A percentile compares a stretch with the other conserved stretches of the same genome.
Evolutionary conservation across 108 stramenopile species (phyloP).

Genomic region (Fragilariopsis cylindrus): DNA sequence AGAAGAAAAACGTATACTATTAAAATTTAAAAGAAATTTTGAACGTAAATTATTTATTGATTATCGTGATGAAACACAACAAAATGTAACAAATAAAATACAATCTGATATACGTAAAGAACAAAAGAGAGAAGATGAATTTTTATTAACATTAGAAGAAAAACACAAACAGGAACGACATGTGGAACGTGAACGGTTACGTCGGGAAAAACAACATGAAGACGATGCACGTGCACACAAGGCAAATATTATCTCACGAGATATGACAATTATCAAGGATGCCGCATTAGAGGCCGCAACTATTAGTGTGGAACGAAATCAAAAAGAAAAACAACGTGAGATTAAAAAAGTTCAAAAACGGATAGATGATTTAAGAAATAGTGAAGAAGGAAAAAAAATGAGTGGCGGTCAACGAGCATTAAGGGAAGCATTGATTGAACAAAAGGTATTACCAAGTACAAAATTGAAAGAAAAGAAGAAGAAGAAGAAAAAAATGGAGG

Average conservation of each 20-base stretch:
- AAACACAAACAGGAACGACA: slow-evolving; percentile 12
- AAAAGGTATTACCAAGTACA: background rate
- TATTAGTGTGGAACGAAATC: slow-evolving; percentile 17
- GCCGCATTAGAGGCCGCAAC: slow-evolving; percentile 24
- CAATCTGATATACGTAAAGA: slow-evolving; percentile 18
- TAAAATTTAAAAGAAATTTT: slow-evolving; percentile 14
- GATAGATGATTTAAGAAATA: slow-evolving; percentile 22
- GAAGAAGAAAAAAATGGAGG: background rate
- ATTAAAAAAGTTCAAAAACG: slow-evolving; percentile 13
- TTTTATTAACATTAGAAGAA: slow-evolving; percentile 14
- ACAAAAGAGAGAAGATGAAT: slow-evolving; percentile 7
- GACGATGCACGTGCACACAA: slow-evolving; percentile 16
- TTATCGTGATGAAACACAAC: background rate
- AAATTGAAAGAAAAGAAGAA: background rate
- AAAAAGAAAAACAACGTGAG: slow-evolving; percentile 4
- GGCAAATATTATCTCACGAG: slow-evolving; percentile 18
- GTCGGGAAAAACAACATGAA: slow-evolving; percentile 15
- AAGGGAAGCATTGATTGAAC: slow-evolving; percentile 11
- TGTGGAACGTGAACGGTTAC: slow-evolving; percentile 20
- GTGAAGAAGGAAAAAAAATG: slow-evolving; percentile 26
- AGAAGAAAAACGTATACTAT: slow-evolving; percentile 21
- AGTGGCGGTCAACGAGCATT: slow-evolving; percentile 19
- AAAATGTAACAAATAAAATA: slow-evolving; percentile 13
- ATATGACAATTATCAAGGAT: slow-evolving; percentile 20
- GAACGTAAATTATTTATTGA: slow-evolving; percentile 31